Conservation (phyloP, 2,329 filamentous ascomycete species). For the Alternaria dauci region DNA sequence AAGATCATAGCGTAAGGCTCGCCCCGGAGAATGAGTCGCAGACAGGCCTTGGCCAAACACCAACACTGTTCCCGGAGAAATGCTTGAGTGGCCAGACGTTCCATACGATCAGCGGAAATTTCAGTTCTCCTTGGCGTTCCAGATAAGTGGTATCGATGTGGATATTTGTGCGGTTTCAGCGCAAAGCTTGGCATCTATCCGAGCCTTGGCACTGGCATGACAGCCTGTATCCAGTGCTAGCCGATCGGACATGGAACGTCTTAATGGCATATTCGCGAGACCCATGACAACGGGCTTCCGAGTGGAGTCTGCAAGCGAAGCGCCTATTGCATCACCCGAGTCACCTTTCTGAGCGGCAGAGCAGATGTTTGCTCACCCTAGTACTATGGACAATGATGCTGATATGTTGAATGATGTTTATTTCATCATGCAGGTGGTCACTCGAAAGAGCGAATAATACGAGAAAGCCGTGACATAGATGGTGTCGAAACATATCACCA, state of each 20-base stretch:
- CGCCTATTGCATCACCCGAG: not conserved
- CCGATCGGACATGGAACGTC: not conserved
- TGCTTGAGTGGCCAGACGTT: conserved; percentile 12
- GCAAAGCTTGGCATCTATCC: conserved; percentile 9
- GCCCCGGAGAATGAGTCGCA: conserved; percentile 2
- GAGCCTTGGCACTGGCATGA: conserved; percentile 13
- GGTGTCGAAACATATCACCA: not conserved
- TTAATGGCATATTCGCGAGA: not conserved
- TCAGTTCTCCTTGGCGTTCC: conserved; percentile 5
- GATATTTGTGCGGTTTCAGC: conserved; percentile 21
- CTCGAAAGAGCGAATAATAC: not conserved
- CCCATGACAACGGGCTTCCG: not conserved
- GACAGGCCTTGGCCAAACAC: not conserved
- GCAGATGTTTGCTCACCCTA: not conserved
- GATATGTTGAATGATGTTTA: not conserved
- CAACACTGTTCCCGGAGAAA: conserved; percentile 10
- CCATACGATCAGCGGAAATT: conserved; percentile 10
- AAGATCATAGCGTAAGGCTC: not conserved
- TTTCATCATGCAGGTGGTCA: not conserved
- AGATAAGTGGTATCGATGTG: conserved; percentile 6
- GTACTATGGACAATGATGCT: not conserved
- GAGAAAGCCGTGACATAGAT: not conserved
- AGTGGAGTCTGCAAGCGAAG: not conserved
- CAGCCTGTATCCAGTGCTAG: conserved; percentile 12
- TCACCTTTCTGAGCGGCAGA: not conserved